These are phyloP conservation scores for Diplodia intermedia DNA, from an alignment of 2,329 filamentous ascomycete species.

Conservation along the genomic window DNA sequence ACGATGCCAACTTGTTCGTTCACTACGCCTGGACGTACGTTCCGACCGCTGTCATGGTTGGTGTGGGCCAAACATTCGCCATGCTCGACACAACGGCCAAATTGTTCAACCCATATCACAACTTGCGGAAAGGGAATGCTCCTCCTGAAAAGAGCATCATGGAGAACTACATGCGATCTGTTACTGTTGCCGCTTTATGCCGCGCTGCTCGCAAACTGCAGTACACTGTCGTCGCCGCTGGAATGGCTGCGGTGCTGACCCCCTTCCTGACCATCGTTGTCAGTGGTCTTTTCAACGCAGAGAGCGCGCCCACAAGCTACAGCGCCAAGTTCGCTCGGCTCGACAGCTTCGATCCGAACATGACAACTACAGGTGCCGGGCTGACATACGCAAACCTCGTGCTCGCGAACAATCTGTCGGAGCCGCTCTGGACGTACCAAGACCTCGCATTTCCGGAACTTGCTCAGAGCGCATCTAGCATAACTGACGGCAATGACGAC, in stretches of 20 bases:
- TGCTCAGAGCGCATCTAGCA: not conserved
- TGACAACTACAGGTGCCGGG: too few species aligned
- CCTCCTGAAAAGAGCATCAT: not conserved
- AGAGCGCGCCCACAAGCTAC: too few species aligned
- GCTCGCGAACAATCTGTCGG: not conserved
- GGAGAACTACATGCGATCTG: not conserved
- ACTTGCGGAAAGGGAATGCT: not conserved
- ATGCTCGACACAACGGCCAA: not conserved
- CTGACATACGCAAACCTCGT: slow-evolving; percentile 2
- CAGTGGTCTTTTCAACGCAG: not conserved
- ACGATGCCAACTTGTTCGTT: not conserved
- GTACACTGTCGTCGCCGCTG: not conserved
- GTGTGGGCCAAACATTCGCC: not conserved
- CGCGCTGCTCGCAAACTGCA: not conserved
- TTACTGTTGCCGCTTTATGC: not conserved
- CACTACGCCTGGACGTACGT: slow-evolving; percentile 4
- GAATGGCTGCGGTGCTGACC: not conserved
- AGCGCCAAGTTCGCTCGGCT: too few species aligned
- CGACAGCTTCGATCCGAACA: too few species aligned
- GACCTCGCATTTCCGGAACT: not conserved
- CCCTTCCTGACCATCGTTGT: not conserved
- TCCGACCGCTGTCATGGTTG: slow-evolving; percentile 1
- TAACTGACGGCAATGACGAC: too few species aligned
- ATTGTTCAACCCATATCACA: not conserved
- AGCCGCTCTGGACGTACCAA: slow-evolving; percentile 10